phyloP scores from a whole-genome alignment of 306 rosid species.

The Cicer pinnatifidum region DNA sequence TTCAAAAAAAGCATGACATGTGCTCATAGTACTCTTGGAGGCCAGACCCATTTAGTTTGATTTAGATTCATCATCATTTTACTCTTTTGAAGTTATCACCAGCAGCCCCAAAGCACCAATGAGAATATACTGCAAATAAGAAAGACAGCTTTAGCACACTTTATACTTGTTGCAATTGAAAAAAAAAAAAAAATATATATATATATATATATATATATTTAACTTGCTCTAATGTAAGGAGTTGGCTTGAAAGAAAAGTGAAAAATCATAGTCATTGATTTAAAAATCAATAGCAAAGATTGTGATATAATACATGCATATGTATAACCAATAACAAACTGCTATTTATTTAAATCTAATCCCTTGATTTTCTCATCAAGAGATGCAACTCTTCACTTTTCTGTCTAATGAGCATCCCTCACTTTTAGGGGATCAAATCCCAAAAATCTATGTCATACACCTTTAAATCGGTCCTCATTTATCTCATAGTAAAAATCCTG shows the following conservation, averaged over 20 bases:
- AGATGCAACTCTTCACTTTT: neutral
- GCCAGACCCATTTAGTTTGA: slow-evolving; percentile 28
- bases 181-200: no score
- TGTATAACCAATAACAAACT: neutral
- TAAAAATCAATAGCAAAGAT: neutral
- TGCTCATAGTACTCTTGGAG: slow-evolving; percentile 15
- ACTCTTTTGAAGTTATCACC: slow-evolving; percentile 88
- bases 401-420: neutral
- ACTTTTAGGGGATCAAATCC: neutral
- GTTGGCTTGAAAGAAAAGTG: slow-evolving; percentile 1
- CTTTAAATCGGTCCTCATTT: slow-evolving; percentile 12
- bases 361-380: neutral
- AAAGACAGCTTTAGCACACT: slow-evolving; percentile 39
- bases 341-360: neutral
- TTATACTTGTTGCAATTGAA: slow-evolving; percentile 27
- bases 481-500: slow-evolving; percentile 16
- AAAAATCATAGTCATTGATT: neutral
- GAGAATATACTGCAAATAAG: slow-evolving; percentile 76
- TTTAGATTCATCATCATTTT: slow-evolving; percentile 37
- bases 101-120: slow-evolving; percentile 92
- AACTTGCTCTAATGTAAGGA: neutral
- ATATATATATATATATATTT: neutral
- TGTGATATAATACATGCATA: neutral
- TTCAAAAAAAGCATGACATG: slow-evolving; percentile 36
- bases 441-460: slow-evolving; percentile 18